phyloP scores from a whole-genome alignment of 257 asterid species.

The Fraxinus cuspidata region DNA sequence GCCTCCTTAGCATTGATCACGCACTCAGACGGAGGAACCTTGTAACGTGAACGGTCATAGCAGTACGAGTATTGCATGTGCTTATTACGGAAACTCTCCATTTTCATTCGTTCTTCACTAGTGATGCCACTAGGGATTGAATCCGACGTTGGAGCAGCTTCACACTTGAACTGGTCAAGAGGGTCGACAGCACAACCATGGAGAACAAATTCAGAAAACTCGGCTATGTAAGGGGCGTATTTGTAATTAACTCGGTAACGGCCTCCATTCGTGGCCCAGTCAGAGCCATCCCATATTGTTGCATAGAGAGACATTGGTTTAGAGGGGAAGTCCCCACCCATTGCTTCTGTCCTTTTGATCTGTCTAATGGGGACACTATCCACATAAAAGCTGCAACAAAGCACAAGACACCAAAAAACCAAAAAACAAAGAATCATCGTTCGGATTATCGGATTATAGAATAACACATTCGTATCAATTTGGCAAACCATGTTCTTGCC shows the following conservation, averaged over 20 bases:
- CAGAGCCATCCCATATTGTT: constrained; percentile 91
- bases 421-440: constrained; percentile 29
- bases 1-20: constrained; percentile 57
- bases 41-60: constrained; percentile 67
- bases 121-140: constrained; percentile 43
- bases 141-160: constrained; percentile 22
- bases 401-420: constrained; percentile 26
- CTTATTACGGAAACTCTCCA: constrained; percentile 60
- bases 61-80: constrained; percentile 79
- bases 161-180: constrained; percentile 48
- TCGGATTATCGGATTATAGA: not conserved
- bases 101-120: constrained; percentile 39
- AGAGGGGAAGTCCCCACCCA: constrained; percentile 89
- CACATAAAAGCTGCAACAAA: constrained; percentile 66
- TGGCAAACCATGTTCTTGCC: constrained; percentile 15
- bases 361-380: constrained; percentile 82
- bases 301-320: constrained; percentile 84
- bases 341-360: constrained; percentile 57
- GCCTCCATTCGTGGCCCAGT: constrained; percentile 91
- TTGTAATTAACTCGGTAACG: constrained; percentile 67
- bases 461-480: constrained; percentile 4
- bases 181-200: constrained; percentile 80
- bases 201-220: constrained; percentile 69
- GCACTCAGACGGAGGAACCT: constrained; percentile 58
- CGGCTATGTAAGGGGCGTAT: constrained; percentile 67